Evolutionary conservation across 179 eudicot species (phyloP), one percentile per base, ranked within the genome.

Genomic region (Vitellaria paradoxa): DNA sequence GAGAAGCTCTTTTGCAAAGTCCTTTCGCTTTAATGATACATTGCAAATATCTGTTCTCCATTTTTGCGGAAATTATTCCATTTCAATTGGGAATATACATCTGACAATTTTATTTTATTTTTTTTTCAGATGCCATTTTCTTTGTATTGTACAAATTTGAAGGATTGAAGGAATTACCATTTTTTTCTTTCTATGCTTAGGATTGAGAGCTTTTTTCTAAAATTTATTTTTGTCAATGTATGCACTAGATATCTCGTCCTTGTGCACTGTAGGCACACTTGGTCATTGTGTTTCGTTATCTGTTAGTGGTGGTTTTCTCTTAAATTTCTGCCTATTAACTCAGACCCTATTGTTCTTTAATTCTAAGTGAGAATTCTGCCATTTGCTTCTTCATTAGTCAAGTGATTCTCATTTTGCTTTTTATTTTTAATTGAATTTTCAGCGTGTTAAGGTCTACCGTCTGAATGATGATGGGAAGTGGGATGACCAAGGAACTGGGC

Each of bases 401-500:
- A 60, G 21, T 71, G 73, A 71, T 74, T 53, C 21, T 64, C 65
- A 68, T 46, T 65, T 66, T 65, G 11, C 65, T 64, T 11, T 52
- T 55, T 9, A 46, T 72, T 65, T 20, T 65, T 3, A 46, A 70
- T 55, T 70, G 12, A 11, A 42, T 46, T 81, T 72, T 72, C 88
- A 94, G 98, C 92, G 98, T 70, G 99, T 92, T 26, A 94, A 92
- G 84, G 97, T 92, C 57, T 96, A 96, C 81, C 97, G 99, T 26
- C 76, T 92, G 79, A 91, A 81, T 81, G 93, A 88, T 40, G 97
- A 94, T 76, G 98, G 99, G 72, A 94, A 96, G 80, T 96, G 99
- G 99, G 99, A 96, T 85, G 99, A 96, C 85, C 98, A 91, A 77
- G 99, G 99, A 80, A 96, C 99, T 77, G 99, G 99, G 62, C 98